Evolutionary conservation across 169 alveolate genomes (phyloP).

Genomic region (Cryptosporidium ubiquitum): DNA sequence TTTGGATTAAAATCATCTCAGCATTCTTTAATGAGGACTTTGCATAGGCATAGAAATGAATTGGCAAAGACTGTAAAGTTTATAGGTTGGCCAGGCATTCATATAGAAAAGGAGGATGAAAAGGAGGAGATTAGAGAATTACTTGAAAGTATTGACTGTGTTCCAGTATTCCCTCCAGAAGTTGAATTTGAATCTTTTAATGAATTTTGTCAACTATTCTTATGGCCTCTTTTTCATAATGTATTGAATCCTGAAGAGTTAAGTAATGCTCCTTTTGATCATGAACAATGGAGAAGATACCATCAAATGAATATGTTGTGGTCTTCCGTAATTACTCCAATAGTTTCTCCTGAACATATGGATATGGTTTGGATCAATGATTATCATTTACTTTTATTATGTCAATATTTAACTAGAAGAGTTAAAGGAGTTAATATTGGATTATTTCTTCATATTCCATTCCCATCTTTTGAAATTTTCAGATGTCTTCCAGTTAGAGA

Average conservation of each 20-base stretch:
- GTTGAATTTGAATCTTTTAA: constrained; percentile 65
- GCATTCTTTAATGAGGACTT: constrained; percentile 45
- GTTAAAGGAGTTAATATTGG: constrained; percentile 87
- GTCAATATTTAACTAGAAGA: constrained; percentile 84
- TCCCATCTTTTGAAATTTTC: constrained; percentile 92
- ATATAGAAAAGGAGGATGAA: constrained; percentile 72
- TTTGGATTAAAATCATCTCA: constrained; percentile 26
- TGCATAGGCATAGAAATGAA: constrained; percentile 41
- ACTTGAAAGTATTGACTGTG: constrained; percentile 72
- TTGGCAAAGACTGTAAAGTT: constrained; percentile 48
- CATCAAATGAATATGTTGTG: constrained; percentile 68
- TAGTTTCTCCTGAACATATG: constrained; percentile 74
- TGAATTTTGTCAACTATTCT: constrained; percentile 76
- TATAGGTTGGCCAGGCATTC: constrained; percentile 79
- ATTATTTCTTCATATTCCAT: constrained; percentile 92
- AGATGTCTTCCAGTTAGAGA: constrained; percentile 90
- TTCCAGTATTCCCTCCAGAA: constrained; percentile 78
- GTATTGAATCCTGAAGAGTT: constrained; percentile 80
- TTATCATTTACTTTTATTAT: constrained; percentile 88
- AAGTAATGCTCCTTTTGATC: constrained; percentile 77
- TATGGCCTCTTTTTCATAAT: constrained; percentile 82
- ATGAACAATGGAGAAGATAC: constrained; percentile 84
- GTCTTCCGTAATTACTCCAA: constrained; percentile 80
- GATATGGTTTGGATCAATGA: constrained; percentile 93
- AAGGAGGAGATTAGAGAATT: constrained; percentile 72